phyloP scores from a whole-genome alignment of 331 rosid species.

The Quercus phellos region DNA sequence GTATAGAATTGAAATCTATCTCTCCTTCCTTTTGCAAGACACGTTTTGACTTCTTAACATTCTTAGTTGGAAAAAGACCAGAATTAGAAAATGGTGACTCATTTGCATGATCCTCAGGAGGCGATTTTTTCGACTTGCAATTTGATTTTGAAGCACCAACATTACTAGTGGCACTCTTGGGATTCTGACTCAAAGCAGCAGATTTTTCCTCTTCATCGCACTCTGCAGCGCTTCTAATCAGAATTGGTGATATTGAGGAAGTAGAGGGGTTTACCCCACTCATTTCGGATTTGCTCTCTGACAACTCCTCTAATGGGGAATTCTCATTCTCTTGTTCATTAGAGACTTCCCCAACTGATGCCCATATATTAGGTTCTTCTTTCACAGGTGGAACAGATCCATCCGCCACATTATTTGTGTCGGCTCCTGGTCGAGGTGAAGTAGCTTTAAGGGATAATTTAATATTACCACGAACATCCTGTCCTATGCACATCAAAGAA shows the following conservation, averaged over 20 bases:
- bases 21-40: conserved; percentile 17
- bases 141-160: conserved; percentile 23
- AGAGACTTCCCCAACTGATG: conserved; percentile 38
- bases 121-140: conserved; percentile 25
- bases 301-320: conserved; percentile 30
- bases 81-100: conserved; percentile 30
- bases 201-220: conserved; percentile 82
- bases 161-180: conserved; percentile 19
- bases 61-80: conserved; percentile 24
- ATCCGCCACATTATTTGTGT: conserved; percentile 27
- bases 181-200: conserved; percentile 30
- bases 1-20: conserved; percentile 18
- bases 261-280: conserved; percentile 27
- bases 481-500: conserved; percentile 84
- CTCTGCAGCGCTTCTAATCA: conserved; percentile 79
- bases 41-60: conserved; percentile 33
- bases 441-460: conserved; percentile 87
- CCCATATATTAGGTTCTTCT: conserved; percentile 38
- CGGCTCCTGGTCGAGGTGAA: conserved; percentile 26
- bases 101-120: conserved; percentile 6
- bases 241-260: conserved; percentile 48
- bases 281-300: conserved; percentile 26
- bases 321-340: conserved; percentile 30
- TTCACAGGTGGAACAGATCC: conserved; percentile 35
- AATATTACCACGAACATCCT: conserved; percentile 89